A percentile compares a stretch with the other conserved stretches of the same genome.
These are phyloP conservation scores for Zygosaccharomyces siamensis DNA, from an alignment of 805 yeast genomes.

Conservation along the genomic window DNA sequence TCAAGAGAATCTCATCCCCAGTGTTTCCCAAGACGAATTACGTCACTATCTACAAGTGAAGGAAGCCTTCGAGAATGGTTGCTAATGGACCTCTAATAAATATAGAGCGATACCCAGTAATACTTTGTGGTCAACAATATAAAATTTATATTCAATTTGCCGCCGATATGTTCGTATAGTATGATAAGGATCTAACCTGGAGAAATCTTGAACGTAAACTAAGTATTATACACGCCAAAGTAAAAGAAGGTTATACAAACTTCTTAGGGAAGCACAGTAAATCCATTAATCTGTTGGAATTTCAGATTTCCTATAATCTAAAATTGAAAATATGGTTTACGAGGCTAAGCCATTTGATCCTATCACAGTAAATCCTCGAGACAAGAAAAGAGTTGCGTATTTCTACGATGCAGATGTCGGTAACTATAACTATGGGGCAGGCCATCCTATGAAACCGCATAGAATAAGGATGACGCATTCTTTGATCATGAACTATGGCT, in stretches of 20 bases:
- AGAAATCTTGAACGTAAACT: neutral
- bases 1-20: slow-evolving; percentile 63
- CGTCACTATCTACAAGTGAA: slow-evolving; percentile 77
- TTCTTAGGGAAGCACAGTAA: neutral
- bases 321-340: slow-evolving; percentile 37
- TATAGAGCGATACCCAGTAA: neutral
- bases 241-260: neutral
- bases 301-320: neutral
- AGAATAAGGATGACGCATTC: slow-evolving; percentile 98
- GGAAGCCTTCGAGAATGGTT: slow-evolving; percentile 56
- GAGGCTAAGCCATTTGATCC: slow-evolving; percentile 61
- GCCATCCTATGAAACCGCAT: slow-evolving; percentile 99
- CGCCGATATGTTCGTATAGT: neutral
- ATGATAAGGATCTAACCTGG: neutral
- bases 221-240: neutral
- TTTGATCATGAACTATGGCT: slow-evolving; percentile 91
- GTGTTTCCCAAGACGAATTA: slow-evolving; percentile 84
- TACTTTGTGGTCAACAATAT: too few species aligned
- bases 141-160: neutral
- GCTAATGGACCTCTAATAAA: neutral
- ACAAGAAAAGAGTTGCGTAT: slow-evolving; percentile 59
- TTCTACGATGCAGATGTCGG: slow-evolving; percentile 92
- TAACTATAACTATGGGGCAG: slow-evolving; percentile 96
- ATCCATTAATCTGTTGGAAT: neutral
- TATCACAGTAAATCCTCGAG: slow-evolving; percentile 50